phyloP scores from a whole-genome alignment of 1,139 yeast species.

The Yamadazyma kanchanaburiensis region DNA sequence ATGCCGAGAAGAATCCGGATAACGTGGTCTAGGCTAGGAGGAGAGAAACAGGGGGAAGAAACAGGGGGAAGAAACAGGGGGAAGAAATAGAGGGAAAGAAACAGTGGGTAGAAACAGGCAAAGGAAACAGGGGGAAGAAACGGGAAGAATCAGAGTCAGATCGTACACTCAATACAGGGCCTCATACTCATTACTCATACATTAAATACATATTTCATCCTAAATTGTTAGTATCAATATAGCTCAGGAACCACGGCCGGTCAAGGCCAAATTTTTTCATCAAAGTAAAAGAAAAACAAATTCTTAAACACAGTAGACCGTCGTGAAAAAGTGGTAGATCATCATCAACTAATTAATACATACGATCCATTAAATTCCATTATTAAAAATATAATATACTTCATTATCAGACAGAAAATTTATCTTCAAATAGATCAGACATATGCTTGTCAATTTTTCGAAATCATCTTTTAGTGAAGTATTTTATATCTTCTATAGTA shows the following conservation, averaged over 20 bases:
- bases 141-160: too few relatives aligned
- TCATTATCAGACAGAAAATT: constrained; percentile 62
- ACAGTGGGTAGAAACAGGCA: too few relatives aligned
- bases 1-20: too few relatives aligned
- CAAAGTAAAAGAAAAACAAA: constrained; percentile 76
- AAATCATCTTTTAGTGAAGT: constrained; percentile 57
- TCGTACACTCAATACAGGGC: too few relatives aligned
- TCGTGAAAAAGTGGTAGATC: constrained; percentile 94
- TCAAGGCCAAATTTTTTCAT: constrained; percentile 94
- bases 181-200: too few relatives aligned
- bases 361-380: constrained; percentile 8
- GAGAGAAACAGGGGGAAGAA: too few relatives aligned
- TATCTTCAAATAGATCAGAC: constrained; percentile 81
- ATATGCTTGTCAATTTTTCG: constrained; percentile 95
- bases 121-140: too few relatives aligned
- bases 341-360: constrained; percentile 62
- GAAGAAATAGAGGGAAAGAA: too few relatives aligned
- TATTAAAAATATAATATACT: constrained; percentile 13
- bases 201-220: too few relatives aligned
- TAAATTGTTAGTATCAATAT: constrained; percentile 4
- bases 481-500: constrained; percentile 14
- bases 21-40: too few relatives aligned
- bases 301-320: constrained; percentile 97
- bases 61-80: too few relatives aligned
- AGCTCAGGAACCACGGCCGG: constrained; percentile 93